phyloP scores from a whole-genome alignment of 2,329 filamentous ascomycete genomes.

The Diaporthe helianthi region DNA sequence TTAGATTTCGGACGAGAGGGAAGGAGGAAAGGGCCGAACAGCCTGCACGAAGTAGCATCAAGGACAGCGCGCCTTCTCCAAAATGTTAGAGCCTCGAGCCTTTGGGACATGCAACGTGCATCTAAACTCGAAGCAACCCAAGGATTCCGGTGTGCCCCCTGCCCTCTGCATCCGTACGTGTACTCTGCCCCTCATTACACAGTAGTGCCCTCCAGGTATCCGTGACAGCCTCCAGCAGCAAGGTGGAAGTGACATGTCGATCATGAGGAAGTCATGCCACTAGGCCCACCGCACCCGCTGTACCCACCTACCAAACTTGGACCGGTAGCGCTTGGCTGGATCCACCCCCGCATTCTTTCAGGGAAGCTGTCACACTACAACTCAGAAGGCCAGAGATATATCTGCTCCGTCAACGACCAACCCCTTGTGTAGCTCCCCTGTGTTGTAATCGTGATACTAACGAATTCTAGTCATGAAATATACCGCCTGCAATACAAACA shows the following conservation, averaged over 20 bases:
- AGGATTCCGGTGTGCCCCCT: neutral
- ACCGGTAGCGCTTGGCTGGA: neutral
- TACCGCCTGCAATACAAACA: neutral
- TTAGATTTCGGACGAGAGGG: constrained; percentile 22
- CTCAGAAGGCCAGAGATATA: neutral
- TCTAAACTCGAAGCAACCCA: constrained; percentile 15
- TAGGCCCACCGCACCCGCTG: neutral
- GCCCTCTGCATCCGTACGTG: constrained; percentile 5
- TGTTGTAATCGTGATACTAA: neutral
- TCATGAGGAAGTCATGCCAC: constrained; percentile 28
- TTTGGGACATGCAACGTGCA: neutral
- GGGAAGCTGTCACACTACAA: neutral
- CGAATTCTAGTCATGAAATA: neutral
- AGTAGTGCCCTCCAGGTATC: neutral
- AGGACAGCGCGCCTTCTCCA: neutral
- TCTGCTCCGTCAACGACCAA: too few species aligned
- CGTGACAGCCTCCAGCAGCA: neutral
- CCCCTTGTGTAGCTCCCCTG: neutral
- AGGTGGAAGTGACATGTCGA: constrained; percentile 20
- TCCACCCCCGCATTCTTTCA: constrained; percentile 33
- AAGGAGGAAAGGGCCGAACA: constrained; percentile 31
- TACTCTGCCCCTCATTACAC: neutral
- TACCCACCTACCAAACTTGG: constrained; percentile 17
- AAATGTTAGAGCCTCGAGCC: neutral
- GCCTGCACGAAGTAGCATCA: neutral